Conservation (phyloP, 257 asterid species). For the Cynanchum wilfordii region DNA sequence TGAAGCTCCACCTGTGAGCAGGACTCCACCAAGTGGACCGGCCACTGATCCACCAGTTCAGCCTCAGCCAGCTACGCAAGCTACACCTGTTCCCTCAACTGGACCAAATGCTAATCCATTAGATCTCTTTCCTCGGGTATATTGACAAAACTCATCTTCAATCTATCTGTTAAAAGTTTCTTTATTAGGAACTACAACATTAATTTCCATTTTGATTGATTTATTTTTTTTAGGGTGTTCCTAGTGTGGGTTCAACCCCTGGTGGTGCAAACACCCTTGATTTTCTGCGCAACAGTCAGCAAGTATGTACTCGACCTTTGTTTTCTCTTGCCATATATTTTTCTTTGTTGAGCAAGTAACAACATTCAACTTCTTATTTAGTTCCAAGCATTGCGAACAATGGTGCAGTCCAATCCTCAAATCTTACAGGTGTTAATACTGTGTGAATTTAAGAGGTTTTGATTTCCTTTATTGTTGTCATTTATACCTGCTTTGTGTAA, state of each 20-base stretch:
- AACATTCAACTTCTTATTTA: slow-evolving; percentile 24
- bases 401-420: slow-evolving; percentile 92
- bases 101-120: slow-evolving; percentile 82
- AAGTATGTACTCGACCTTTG: slow-evolving; percentile 31
- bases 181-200: neutral
- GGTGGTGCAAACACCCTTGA: slow-evolving; percentile 64
- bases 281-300: slow-evolving; percentile 71
- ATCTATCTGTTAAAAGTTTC: neutral
- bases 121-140: slow-evolving; percentile 81
- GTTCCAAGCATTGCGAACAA: slow-evolving; percentile 78
- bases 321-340: neutral
- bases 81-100: slow-evolving; percentile 42
- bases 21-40: slow-evolving; percentile 31
- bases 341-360: neutral
- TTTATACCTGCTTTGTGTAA: neutral
- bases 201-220: neutral
- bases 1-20: slow-evolving; percentile 50
- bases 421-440: slow-evolving; percentile 33
- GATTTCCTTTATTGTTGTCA: neutral
- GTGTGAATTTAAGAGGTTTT: neutral
- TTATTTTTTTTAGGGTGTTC: slow-evolving; percentile 43
- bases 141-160: neutral
- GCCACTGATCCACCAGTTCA: slow-evolving; percentile 41
- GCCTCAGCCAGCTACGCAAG: slow-evolving; percentile 48
- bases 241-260: slow-evolving; percentile 50